Evolutionary conservation across 148 eudicot genomes (phyloP).

Genomic region (Fallopia convolvulus): DNA sequence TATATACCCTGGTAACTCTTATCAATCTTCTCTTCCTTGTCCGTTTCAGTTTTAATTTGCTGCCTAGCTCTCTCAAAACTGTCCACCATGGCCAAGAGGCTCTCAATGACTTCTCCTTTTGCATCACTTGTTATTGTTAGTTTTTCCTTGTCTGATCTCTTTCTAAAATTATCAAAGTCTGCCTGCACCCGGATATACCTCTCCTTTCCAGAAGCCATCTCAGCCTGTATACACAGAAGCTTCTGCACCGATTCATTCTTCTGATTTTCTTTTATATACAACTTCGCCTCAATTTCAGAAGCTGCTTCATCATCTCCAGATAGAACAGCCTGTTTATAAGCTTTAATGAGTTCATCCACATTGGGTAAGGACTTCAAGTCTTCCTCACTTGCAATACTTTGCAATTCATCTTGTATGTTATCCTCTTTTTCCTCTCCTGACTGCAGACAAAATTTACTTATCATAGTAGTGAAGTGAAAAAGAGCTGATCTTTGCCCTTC

Average conservation of each 20-base stretch:
- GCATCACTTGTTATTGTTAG: slow-evolving; percentile 56
- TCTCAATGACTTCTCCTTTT: slow-evolving; percentile 80
- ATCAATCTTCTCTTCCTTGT: slow-evolving; percentile 74
- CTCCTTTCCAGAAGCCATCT: slow-evolving; percentile 68
- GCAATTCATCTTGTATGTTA: slow-evolving; percentile 17
- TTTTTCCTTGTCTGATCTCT: slow-evolving; percentile 82
- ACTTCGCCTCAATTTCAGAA: slow-evolving; percentile 49
- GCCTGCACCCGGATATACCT: slow-evolving; percentile 75
- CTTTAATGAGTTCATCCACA: slow-evolving; percentile 42
- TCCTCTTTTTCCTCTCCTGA: neutral
- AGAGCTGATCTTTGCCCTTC: neutral
- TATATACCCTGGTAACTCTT: slow-evolving; percentile 94
- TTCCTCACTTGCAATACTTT: slow-evolving; percentile 20
- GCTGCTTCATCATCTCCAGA: slow-evolving; percentile 43
- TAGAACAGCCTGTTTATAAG: slow-evolving; percentile 66
- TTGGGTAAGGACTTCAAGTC: slow-evolving; percentile 23
- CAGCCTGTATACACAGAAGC: slow-evolving; percentile 39
- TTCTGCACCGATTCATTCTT: slow-evolving; percentile 50
- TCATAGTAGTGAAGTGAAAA: neutral
- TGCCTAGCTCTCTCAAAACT: slow-evolving; percentile 88
- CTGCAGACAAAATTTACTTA: neutral
- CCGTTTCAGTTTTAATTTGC: slow-evolving; percentile 66
- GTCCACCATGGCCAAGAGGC: slow-evolving; percentile 90
- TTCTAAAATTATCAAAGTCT: slow-evolving; percentile 89
- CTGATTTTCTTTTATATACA: slow-evolving; percentile 46